Percentiles rank a stretch among this genome's conserved stretches.
Conservation (phyloP, 2,329 filamentous ascomycete species). For the Ramichloridium luteum region DNA sequence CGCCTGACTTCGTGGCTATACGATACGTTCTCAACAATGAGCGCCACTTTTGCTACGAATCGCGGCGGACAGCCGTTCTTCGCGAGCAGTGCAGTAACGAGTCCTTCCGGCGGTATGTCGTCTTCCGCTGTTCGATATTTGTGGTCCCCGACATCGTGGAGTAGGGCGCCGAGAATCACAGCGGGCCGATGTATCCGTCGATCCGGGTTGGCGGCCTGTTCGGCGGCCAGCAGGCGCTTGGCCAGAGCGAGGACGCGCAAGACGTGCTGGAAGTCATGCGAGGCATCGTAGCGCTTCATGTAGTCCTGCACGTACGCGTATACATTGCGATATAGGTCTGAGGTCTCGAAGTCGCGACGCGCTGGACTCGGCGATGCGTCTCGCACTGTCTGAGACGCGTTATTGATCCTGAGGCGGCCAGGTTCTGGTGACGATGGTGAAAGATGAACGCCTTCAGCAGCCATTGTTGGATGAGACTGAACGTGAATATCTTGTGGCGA, state of each 20-base stretch:
- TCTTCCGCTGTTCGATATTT: constrained; percentile 51
- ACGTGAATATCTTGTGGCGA: no score
- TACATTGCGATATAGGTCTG: constrained; percentile 21
- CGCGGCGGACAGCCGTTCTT: constrained; percentile 43
- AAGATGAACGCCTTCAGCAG: no score
- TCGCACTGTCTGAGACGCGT: no score
- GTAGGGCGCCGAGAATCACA: constrained; percentile 33
- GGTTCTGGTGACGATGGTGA: no score
- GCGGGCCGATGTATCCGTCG: constrained; percentile 19
- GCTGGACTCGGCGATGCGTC: background rate
- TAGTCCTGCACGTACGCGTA: constrained; percentile 55
- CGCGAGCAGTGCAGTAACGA: constrained; percentile 44
- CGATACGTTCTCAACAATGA: constrained; percentile 63
- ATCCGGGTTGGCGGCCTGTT: constrained; percentile 14
- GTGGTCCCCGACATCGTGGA: constrained; percentile 82
- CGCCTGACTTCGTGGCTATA: constrained; percentile 63
- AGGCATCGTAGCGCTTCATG: constrained; percentile 70
- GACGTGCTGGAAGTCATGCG: constrained; percentile 81
- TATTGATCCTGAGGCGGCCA: no score
- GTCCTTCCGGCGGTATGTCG: constrained; percentile 46
- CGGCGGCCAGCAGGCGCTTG: constrained; percentile 45
- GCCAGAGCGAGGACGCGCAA: constrained; percentile 65
- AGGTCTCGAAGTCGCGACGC: constrained; percentile 19
- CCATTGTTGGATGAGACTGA: no score
- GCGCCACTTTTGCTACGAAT: constrained; percentile 56